Conservation (phyloP, 108 stramenopile species). For the Skeletonema tropicum region DNA sequence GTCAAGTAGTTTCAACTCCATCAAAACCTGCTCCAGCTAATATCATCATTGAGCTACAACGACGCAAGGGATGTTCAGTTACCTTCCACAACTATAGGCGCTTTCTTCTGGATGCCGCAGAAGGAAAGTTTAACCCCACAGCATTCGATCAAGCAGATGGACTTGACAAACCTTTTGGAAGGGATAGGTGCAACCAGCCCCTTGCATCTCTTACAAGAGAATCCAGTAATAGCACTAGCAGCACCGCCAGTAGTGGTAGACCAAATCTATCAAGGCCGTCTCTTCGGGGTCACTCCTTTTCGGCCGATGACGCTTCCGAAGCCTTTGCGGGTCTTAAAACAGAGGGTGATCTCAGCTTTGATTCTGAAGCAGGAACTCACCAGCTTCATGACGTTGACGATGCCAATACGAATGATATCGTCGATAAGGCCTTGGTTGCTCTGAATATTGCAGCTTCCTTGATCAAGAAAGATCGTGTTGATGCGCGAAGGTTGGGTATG, state of each 20-base stretch:
- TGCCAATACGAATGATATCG: conserved; percentile 61
- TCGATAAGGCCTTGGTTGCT: conserved; percentile 75
- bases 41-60: conserved; percentile 71
- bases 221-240: neutral
- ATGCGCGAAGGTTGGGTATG: conserved; percentile 79
- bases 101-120: conserved; percentile 80
- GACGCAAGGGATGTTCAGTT: conserved; percentile 81
- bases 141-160: conserved; percentile 36
- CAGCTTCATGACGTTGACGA: conserved; percentile 26
- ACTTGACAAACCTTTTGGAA: conserved; percentile 40
- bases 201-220: conserved; percentile 27
- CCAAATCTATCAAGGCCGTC: conserved; percentile 23
- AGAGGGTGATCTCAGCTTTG: conserved; percentile 51
- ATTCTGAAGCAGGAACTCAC: conserved; percentile 46
- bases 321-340: conserved; percentile 43
- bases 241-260: conserved; percentile 2
- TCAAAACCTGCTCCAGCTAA: conserved; percentile 20
- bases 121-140: conserved; percentile 66
- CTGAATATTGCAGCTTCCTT: conserved; percentile 79
- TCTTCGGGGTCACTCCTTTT: conserved; percentile 38
- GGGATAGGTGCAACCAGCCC: conserved; percentile 48
- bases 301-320: conserved; percentile 38
- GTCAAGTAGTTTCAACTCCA: conserved; percentile 15
- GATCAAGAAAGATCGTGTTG: conserved; percentile 87
- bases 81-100: conserved; percentile 79